Base-by-base conservation (phyloP, 108 stramenopile species). In the Skeletonema potamos region DNA sequence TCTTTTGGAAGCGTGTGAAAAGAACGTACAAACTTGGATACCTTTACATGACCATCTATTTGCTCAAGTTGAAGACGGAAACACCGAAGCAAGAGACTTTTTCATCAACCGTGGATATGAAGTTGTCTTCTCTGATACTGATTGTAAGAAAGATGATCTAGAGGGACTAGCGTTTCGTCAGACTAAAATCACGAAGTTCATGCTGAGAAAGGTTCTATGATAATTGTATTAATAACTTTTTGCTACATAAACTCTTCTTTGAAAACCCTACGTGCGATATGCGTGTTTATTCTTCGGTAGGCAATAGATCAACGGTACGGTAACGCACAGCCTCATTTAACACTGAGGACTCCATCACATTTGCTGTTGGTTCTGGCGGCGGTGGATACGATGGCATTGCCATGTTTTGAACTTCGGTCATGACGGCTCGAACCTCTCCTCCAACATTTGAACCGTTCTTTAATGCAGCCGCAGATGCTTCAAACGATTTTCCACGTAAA, bases 361-460 rank as follows among this genome's bases (percentile, higher is more conserved):
- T 66, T 10, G 51, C 8, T 3, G 27, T 20, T 48, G 77, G 77
- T 24, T 60, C 71, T 2, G 70, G 71, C 24, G 78, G 78, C 33
- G 71, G 71, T 22, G 78, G 71, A 62, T 72, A 62, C 51, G 58
- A 46, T 26, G 78, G 78, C 78, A 79, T 78, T 37, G 63, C 9
- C 48, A 66, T 71, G 36, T 22, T 13, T 18, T 64, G 54, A 29
- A 64, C 62, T 27, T 69, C 51, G 2, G 41, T 17, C 1, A 41
- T 51, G 10, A 74, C 32, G 18, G 70, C 18, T 27, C 46, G 22
- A 26, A 60, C 41, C n/a, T 20, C 46, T 20, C n/a, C 12, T n/a
- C 30, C 56, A 48, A 6, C 26, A 54, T 29, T 9, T 18, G 58
- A 29, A 41, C 55, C 54, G 27, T 58, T 59, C 62, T 64, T 67